phyloP scores from a whole-genome alignment of 2,329 filamentous ascomycete genomes.

The Bipolaris gigantea region DNA sequence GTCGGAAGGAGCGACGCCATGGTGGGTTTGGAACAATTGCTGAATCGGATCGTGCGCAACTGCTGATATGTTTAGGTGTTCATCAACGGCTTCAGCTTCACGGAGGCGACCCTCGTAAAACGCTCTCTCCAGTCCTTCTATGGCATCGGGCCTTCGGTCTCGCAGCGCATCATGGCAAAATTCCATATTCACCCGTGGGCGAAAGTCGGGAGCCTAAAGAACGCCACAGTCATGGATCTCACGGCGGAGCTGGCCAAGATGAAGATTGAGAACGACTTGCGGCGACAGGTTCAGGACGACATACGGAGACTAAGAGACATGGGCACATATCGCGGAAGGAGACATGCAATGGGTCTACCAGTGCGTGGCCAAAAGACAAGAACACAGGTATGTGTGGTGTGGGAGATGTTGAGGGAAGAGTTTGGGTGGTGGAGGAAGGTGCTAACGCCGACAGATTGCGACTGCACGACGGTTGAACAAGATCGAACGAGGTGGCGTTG shows the following conservation, averaged over 20 bases:
- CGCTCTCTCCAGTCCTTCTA: constrained; percentile 63
- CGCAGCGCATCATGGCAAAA: constrained; percentile 79
- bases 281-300: constrained; percentile 77
- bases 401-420: background rate
- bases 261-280: constrained; percentile 90
- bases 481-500: constrained; percentile 55
- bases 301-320: constrained; percentile 87
- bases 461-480: constrained; percentile 62
- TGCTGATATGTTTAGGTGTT: constrained; percentile 62
- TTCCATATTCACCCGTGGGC: constrained; percentile 84
- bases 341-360: constrained; percentile 91
- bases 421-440: background rate
- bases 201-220: constrained; percentile 72
- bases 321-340: constrained; percentile 81
- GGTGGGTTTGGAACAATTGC: constrained; percentile 21
- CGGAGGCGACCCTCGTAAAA: constrained; percentile 80
- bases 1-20: constrained; percentile 25
- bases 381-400: constrained; percentile 60
- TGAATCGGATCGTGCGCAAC: constrained; percentile 13
- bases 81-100: constrained; percentile 84
- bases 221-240: constrained; percentile 77
- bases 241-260: constrained; percentile 85
- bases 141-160: constrained; percentile 41
- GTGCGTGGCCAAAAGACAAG: constrained; percentile 88
- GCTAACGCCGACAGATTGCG: constrained; percentile 52